Percentiles rank a stretch among this genome's conserved stretches.
Conservation (phyloP, 116 monocot genomes). For the Dioscorea cayenensis region DNA sequence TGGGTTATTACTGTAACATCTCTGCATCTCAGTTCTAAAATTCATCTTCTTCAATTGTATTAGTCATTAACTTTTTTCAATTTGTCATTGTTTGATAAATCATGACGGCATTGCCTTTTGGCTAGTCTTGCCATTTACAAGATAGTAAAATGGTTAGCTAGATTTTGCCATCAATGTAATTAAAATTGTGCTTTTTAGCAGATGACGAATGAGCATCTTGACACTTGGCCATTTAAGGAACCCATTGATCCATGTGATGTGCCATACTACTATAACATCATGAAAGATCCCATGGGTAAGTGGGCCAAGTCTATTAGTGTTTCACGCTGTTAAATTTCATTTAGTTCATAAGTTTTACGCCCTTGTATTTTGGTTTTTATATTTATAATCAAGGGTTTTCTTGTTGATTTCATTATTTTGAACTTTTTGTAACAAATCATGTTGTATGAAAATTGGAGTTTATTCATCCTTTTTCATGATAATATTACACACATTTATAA, state of each 20-base stretch:
- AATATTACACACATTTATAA: too few species aligned
- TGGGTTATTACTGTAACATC: constrained; percentile 1
- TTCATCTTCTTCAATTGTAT: neutral
- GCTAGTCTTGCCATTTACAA: neutral
- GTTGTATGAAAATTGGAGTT: too few species aligned
- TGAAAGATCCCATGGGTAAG: constrained; percentile 98
- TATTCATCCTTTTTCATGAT: too few species aligned
- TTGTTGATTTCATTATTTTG: too few species aligned
- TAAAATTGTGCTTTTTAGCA: constrained; percentile 12
- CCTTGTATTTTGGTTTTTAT: neutral
- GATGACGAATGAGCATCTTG: constrained; percentile 89
- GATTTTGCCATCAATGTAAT: neutral
- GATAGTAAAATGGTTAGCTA: neutral
- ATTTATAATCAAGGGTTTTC: too few species aligned
- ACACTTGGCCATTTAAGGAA: constrained; percentile 98
- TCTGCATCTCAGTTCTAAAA: neutral
- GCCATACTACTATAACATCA: constrained; percentile 97
- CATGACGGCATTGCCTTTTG: neutral
- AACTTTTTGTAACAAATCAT: too few species aligned
- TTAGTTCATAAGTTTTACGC: neutral
- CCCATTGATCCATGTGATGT: constrained; percentile 94
- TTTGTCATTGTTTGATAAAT: neutral
- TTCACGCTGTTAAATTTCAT: neutral
- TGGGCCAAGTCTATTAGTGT: neutral
- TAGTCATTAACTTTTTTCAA: neutral